Evolutionary conservation across 306 rosid genomes (phyloP).

Genomic region (Pyrus pyrifolia): DNA sequence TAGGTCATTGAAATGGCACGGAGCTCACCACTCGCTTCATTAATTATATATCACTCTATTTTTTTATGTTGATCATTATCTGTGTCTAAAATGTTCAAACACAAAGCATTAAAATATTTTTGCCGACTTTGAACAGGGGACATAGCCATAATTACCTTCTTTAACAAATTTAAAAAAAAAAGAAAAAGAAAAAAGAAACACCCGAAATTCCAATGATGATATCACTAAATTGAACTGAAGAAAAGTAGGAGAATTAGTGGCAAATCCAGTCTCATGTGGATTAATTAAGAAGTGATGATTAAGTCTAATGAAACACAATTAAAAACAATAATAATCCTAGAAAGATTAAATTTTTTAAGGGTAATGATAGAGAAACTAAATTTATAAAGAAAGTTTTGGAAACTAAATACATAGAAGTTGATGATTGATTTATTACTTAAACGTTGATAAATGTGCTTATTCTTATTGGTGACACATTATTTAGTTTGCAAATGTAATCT

Average conservation of each 20-base stretch:
- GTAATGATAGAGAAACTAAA: no score
- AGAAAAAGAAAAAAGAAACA: background rate
- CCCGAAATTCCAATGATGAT: background rate
- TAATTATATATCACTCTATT: background rate
- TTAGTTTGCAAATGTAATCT: no score
- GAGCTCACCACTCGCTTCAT: background rate
- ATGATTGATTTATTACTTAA: no score
- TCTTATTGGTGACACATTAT: no score
- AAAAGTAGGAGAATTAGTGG: background rate
- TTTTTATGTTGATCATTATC: background rate
- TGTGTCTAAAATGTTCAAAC: background rate
- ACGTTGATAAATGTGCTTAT: no score
- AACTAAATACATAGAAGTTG: no score
- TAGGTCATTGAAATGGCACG: constrained; percentile 1
- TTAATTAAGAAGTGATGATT: background rate
- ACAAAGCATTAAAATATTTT: background rate
- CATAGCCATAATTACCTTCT: background rate
- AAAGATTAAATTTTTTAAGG: no score
- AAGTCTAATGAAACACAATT: background rate
- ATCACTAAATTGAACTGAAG: background rate
- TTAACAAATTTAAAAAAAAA: no score
- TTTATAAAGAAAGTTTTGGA: no score
- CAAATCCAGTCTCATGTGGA: background rate
- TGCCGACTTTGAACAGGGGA: background rate
- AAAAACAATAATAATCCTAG: background rate